Conservation (phyloP, 2,329 filamentous ascomycete species). For the Apiospora arundinis region DNA sequence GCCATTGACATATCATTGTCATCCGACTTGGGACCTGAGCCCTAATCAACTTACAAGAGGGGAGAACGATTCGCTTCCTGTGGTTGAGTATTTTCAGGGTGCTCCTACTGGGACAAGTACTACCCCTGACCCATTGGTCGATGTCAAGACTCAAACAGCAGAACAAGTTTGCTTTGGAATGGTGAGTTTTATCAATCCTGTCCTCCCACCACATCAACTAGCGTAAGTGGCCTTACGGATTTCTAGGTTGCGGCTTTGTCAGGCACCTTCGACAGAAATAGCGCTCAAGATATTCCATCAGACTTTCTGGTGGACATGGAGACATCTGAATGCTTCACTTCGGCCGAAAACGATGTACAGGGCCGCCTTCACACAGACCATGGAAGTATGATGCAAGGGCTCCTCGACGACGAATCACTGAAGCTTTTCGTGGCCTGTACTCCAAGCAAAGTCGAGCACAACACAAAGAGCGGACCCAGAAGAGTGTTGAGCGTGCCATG, state of each 20-base stretch:
- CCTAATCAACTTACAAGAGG: too few relatives aligned
- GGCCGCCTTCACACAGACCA: background rate
- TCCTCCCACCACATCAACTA: background rate
- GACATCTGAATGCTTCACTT: background rate
- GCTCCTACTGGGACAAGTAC: background rate
- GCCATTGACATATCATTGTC: too few relatives aligned
- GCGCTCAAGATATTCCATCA: background rate
- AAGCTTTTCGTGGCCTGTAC: background rate
- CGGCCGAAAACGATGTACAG: background rate
- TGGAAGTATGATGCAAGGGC: background rate
- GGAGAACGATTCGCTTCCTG: too few relatives aligned
- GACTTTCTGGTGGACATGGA: background rate
- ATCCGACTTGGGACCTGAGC: too few relatives aligned
- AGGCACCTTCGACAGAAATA: background rate
- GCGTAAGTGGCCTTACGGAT: background rate
- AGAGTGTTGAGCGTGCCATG: background rate
- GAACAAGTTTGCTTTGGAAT: background rate
- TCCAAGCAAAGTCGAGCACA: background rate
- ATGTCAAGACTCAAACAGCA: too few relatives aligned
- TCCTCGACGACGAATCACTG: background rate
- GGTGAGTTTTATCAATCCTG: background rate
- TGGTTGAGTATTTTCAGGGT: too few relatives aligned
- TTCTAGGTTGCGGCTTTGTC: background rate
- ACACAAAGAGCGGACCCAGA: background rate
- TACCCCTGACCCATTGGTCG: background rate